A percentile compares a stretch with the other conserved stretches of the same genome.
Conservation (phyloP, 345 rosid species). For the Ceriops zippeliana region DNA sequence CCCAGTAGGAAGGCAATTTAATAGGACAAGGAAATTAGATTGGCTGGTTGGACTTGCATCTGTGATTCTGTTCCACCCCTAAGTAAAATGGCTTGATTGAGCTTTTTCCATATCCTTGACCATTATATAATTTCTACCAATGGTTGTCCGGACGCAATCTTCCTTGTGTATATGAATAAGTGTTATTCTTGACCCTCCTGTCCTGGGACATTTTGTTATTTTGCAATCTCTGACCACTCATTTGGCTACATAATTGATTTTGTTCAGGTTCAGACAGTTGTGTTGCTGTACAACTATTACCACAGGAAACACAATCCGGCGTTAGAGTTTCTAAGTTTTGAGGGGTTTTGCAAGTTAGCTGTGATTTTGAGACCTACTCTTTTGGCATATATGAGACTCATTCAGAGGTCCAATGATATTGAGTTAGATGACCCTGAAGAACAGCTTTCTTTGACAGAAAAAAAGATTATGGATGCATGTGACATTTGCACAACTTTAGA, state of each 20-base stretch:
- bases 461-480: slow-evolving; percentile 63
- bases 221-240: not conserved
- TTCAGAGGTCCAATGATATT: slow-evolving; percentile 36
- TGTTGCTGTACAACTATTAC: slow-evolving; percentile 68
- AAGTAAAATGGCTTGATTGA: not conserved
- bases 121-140: no score
- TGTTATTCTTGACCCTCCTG: no score
- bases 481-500: slow-evolving; percentile 47
- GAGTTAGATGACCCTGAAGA: slow-evolving; percentile 34
- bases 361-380: slow-evolving; percentile 49
- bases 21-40: not conserved
- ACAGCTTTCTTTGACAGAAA: slow-evolving; percentile 51
- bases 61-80: not conserved
- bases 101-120: no score
- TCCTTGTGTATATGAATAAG: no score
- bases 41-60: not conserved
- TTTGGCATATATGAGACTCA: slow-evolving; percentile 41
- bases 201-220: no score
- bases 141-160: no score
- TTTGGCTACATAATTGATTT: slow-evolving; percentile 8
- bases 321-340: slow-evolving; percentile 46
- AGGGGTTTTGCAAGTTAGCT: slow-evolving; percentile 60
- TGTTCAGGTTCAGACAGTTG: slow-evolving; percentile 67
- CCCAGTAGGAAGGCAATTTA: not conserved
- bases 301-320: slow-evolving; percentile 54